Evolutionary conservation across 2,329 filamentous ascomycete genomes (phyloP).

Genomic region (Epichloe gansuensis): DNA sequence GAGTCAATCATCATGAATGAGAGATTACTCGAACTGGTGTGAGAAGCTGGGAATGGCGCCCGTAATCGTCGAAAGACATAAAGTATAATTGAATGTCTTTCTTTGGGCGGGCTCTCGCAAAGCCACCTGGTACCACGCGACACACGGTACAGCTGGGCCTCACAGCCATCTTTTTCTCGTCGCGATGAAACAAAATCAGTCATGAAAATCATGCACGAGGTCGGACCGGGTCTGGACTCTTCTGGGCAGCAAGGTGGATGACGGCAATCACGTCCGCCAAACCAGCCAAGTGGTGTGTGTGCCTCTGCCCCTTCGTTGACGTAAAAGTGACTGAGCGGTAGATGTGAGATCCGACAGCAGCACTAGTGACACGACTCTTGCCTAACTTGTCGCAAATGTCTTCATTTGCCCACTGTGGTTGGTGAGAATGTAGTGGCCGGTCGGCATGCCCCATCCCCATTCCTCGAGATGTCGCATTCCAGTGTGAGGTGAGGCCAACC

Average conservation of each 20-base stretch:
- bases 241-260: neutral
- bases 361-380: neutral
- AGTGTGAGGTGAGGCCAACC: neutral
- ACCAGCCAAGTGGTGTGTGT: neutral
- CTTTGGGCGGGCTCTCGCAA: too few relatives aligned
- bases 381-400: neutral
- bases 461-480: slow-evolving; percentile 5
- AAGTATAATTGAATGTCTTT: too few relatives aligned
- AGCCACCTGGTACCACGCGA: too few relatives aligned
- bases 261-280: neutral
- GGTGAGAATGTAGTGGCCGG: neutral
- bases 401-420: neutral
- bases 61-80: too few relatives aligned
- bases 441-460: neutral
- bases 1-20: too few relatives aligned
- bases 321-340: neutral
- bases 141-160: too few relatives aligned
- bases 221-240: neutral
- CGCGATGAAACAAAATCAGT: neutral
- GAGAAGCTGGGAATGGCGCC: too few relatives aligned
- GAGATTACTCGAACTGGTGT: too few relatives aligned
- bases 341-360: neutral
- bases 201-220: neutral
- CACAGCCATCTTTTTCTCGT: too few relatives aligned
- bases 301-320: neutral